Conservation (phyloP, 176 grass and related monocot genomes). For the Pharus latifolius region DNA sequence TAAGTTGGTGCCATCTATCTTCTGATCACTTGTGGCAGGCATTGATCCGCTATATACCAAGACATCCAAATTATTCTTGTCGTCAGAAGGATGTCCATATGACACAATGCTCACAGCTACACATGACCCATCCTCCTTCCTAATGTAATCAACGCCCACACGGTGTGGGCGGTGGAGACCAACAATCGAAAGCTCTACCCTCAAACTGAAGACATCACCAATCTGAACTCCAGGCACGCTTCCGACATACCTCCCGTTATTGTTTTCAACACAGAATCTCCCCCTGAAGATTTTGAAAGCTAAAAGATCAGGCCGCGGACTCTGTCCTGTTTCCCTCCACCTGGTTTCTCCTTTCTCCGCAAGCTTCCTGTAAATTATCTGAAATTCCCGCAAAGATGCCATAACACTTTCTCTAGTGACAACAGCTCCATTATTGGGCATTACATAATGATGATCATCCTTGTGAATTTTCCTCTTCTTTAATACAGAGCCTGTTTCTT, state of each 20-base stretch:
- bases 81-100: constrained; percentile 6
- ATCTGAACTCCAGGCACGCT: constrained; percentile 42
- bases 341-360: constrained; percentile 29
- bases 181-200: constrained; percentile 38
- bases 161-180: constrained; percentile 36
- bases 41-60: constrained; percentile 42
- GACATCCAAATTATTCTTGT: constrained; percentile 45
- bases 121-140: constrained; percentile 7
- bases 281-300: constrained; percentile 47
- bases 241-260: constrained; percentile 34
- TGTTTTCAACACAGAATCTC: background rate
- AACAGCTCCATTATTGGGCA: background rate
- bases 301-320: constrained; percentile 16
- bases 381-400: constrained; percentile 37
- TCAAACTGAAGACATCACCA: constrained; percentile 55
- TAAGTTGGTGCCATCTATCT: constrained; percentile 25
- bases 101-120: constrained; percentile 47
- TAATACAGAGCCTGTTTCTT: background rate
- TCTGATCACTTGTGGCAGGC: background rate
- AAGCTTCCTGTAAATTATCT: constrained; percentile 37
- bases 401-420: constrained; percentile 22
- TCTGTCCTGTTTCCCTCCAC: constrained; percentile 2
- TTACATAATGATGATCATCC: background rate
- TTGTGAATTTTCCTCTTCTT: constrained; percentile 2
- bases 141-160: constrained; percentile 38